Conservation (phyloP, 2,329 filamentous ascomycete species). For the Talaromyces rugulosus region DNA sequence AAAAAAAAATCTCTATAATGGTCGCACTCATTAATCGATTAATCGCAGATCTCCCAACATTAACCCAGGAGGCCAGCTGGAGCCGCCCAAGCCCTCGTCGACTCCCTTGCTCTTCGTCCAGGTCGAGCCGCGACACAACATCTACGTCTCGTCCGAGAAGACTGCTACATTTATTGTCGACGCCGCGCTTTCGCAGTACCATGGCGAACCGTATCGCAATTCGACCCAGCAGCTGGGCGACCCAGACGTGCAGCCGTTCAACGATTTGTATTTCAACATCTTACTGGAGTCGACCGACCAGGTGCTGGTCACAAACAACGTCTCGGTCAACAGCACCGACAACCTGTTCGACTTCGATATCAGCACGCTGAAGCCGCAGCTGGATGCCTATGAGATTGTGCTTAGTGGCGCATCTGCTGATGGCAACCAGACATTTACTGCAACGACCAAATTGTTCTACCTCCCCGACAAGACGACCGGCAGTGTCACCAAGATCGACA, state of each 20-base stretch:
- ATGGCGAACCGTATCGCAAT: conserved; percentile 8
- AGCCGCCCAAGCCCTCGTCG: not conserved
- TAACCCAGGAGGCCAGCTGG: conserved; percentile 4
- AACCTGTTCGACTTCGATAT: conserved; percentile 11
- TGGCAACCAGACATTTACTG: conserved; percentile 7
- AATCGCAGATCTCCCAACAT: conserved; percentile 5
- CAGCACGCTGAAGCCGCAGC: conserved; percentile 1
- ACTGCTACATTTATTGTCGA: conserved; percentile 11
- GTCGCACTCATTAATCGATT: not conserved
- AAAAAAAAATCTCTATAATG: too few species aligned
- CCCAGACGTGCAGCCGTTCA: conserved; percentile 1
- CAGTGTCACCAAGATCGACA: conserved; percentile 12
- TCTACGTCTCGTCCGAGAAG: conserved; percentile 14
- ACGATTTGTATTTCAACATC: conserved; percentile 9
- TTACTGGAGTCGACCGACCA: conserved; percentile 1
- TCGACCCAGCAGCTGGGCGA: not conserved
- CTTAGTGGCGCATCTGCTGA: conserved; percentile 5
- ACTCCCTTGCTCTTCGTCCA: conserved; percentile 6
- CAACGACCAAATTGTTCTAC: conserved; percentile 10
- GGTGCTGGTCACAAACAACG: conserved; percentile 1
- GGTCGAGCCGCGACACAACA: conserved; percentile 11
- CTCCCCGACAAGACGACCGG: conserved; percentile 9
- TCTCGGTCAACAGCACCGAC: conserved; percentile 7
- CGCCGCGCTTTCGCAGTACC: conserved; percentile 6
- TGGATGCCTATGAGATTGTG: conserved; percentile 7